phyloP scores from a whole-genome alignment of 768 basidiomycete species.

The Lactarius sp. region DNA sequence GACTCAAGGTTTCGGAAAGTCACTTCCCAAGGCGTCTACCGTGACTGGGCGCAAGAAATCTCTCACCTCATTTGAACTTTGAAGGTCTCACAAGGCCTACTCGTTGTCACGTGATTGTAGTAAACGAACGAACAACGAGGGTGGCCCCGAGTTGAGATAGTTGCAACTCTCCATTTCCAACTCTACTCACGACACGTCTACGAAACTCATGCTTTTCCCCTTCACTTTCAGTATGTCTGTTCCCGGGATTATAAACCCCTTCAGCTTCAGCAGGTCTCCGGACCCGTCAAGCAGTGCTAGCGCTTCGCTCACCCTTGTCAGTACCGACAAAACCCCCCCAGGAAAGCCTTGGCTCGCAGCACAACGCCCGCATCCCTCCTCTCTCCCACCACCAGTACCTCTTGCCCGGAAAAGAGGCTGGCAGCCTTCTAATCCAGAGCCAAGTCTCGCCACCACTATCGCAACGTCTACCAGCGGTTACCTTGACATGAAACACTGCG shows the following conservation, averaged over 20 bases:
- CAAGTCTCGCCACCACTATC: constrained; percentile 48
- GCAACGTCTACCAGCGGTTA: constrained; percentile 56
- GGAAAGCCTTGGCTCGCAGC: constrained; percentile 25
- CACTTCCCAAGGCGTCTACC: no score
- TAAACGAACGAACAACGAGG: not conserved
- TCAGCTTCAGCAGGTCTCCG: constrained; percentile 39
- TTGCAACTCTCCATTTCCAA: no score
- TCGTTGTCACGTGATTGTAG: not conserved
- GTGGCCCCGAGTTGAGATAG: no score
- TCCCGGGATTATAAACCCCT: constrained; percentile 65
- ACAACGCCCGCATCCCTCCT: constrained; percentile 29
- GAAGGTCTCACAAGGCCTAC: no score
- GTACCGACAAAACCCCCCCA: constrained; percentile 26
- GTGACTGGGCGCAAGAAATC: no score
- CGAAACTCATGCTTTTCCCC: constrained; percentile 47
- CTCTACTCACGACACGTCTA: not conserved
- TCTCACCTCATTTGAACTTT: no score
- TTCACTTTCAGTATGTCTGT: constrained; percentile 69
- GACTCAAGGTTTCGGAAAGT: no score
- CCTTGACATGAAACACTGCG: constrained; percentile 61
- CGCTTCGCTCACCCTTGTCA: constrained; percentile 20
- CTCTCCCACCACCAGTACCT: constrained; percentile 39
- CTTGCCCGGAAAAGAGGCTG: constrained; percentile 63
- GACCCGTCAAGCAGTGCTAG: constrained; percentile 25
- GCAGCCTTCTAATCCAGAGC: constrained; percentile 59